Evolutionary conservation across 352 stramenopile species (phyloP), one percentile per base, ranked within the genome.

Genomic region (Phytophthora citrophthora): DNA sequence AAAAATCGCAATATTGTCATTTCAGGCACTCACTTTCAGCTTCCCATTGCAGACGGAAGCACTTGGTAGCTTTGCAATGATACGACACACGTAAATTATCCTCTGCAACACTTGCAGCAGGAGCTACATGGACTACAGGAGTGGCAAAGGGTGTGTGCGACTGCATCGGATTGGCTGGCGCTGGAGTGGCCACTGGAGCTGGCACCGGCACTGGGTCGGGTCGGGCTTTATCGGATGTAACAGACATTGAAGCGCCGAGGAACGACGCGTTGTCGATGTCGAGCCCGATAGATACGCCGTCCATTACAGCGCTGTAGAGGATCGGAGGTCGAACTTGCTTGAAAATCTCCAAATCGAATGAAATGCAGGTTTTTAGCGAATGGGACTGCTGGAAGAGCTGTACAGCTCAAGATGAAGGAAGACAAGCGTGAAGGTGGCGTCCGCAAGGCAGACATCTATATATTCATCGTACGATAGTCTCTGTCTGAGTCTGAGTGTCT

Each of bases 21-120:
- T n/a, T 39, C n/a, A 5, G 4, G 5, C 38, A 62, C 85, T 54
- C 54, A 94, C 86, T 88, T 56, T 94, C 83, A 5, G 83, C 75
- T 53, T 94, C 86, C 86, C 86, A 94, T 61, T 93, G 83, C 13
- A 93, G 40, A 44, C 86, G 86, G 50, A 90, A 86, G 57, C 86
- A 93, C 51, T 86, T 80, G 29, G 54, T 70, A 13, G 83, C 78
- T 52, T 73, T 81, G 68, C 86, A 94, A 47, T 84, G 79, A 34
- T 75, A 68, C 0, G 83, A 91, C 1, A 94, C 79, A 5, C 82
- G 74, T 15, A 94, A 46, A 29, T 70, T 73, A 4, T 91, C 83
- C 31, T 91, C 76, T 7, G 44, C 63, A 4, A 61, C 48, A 20
- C 29, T 52, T 38, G 29, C 40, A 40, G 31, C 24, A n/a, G 36